These are phyloP conservation scores for Rhizodiscina lignyota DNA, from an alignment of 495 filamentous ascomycete species.

Conservation along the genomic window DNA sequence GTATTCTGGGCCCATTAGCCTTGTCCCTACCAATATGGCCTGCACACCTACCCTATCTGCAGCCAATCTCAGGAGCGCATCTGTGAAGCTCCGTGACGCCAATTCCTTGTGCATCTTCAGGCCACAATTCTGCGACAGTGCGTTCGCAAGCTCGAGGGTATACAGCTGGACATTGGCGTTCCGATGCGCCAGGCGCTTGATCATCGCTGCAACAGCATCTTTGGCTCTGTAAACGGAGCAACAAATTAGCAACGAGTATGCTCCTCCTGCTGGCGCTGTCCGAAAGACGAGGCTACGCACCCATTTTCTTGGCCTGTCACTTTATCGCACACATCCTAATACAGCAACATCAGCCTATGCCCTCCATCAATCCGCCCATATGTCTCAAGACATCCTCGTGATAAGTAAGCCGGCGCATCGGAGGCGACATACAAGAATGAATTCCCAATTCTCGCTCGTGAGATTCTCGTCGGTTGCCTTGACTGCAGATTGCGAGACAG, in stretches of 20 bases:
- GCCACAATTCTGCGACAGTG: slow-evolving; percentile 90
- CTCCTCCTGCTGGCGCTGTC: no score
- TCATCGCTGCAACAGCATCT: slow-evolving; percentile 85
- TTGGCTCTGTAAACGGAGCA: slow-evolving; percentile 37
- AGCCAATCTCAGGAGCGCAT: slow-evolving; percentile 79
- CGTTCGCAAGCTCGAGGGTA: slow-evolving; percentile 90
- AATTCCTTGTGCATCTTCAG: slow-evolving; percentile 82
- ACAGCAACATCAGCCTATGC: slow-evolving; percentile 1
- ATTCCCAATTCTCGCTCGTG: slow-evolving; percentile 96
- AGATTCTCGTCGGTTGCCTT: slow-evolving; percentile 98
- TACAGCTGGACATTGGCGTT: slow-evolving; percentile 99
- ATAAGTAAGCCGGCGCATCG: no score
- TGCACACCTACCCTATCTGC: slow-evolving; percentile 56
- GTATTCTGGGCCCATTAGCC: slow-evolving; percentile 44
- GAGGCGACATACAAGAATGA: slow-evolving; percentile 65
- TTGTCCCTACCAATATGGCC: background rate
- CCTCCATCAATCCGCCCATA: background rate
- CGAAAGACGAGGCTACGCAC: slow-evolving; percentile 23
- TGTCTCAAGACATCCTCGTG: no score
- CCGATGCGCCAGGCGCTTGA: slow-evolving; percentile 87
- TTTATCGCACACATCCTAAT: slow-evolving; percentile 95
- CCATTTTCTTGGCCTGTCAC: slow-evolving; percentile 50
- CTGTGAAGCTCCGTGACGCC: slow-evolving; percentile 87
- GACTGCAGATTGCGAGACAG: no score
- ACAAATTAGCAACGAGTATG: background rate